These are phyloP conservation scores for Botrytis cinerea DNA, from an alignment of 2,329 filamentous ascomycete species.

Conservation along the genomic window DNA sequence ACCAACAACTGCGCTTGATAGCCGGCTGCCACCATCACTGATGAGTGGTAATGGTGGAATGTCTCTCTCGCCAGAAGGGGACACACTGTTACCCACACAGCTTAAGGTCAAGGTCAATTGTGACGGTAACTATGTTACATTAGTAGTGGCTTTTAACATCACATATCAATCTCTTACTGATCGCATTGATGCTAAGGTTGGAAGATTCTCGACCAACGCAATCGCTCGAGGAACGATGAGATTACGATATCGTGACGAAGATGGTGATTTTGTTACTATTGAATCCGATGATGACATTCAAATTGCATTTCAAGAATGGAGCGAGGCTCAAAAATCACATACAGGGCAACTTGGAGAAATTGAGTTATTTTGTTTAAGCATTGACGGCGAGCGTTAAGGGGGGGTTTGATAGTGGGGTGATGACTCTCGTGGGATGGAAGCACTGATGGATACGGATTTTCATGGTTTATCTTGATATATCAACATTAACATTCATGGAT, in stretches of 20 bases:
- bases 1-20: slow-evolving; percentile 40
- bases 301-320: slow-evolving; percentile 93
- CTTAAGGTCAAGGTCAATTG: slow-evolving; percentile 96
- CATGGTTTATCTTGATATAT: slow-evolving; percentile 28
- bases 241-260: slow-evolving; percentile 87
- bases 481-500: slow-evolving; percentile 29
- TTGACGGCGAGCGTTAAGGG: slow-evolving; percentile 35
- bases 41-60: slow-evolving; percentile 23
- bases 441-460: slow-evolving; percentile 20
- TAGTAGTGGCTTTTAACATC: slow-evolving; percentile 96
- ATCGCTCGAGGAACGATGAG: slow-evolving; percentile 82
- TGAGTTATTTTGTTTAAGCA: slow-evolving; percentile 75
- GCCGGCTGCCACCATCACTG: slow-evolving; percentile 49
- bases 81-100: slow-evolving; percentile 66
- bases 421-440: background rate
- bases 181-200: slow-evolving; percentile 92
- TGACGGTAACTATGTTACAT: slow-evolving; percentile 85
- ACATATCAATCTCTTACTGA: slow-evolving; percentile 91
- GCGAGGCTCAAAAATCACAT: slow-evolving; percentile 67
- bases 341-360: slow-evolving; percentile 79
- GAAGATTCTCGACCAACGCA: slow-evolving; percentile 79
- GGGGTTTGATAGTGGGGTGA: background rate
- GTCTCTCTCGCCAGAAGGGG: slow-evolving; percentile 42
- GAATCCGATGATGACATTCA: slow-evolving; percentile 96
- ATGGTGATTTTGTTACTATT: slow-evolving; percentile 90